A percentile compares a stretch with the other conserved stretches of the same genome.
Conservation (phyloP, 306 rosid species). For the Canavalia ensiformis region DNA sequence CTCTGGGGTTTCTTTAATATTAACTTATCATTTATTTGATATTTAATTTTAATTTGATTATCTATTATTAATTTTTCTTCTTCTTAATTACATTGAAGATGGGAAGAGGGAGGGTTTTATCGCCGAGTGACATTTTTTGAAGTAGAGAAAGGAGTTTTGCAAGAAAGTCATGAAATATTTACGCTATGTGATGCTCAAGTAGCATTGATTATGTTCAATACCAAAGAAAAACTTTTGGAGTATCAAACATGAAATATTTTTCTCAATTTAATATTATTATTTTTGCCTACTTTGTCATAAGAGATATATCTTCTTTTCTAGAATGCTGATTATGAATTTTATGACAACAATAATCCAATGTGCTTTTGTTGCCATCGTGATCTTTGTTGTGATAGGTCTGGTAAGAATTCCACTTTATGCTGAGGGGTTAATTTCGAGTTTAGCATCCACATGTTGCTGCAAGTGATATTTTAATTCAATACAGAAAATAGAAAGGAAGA, state of each 20-base stretch:
- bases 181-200: conserved; percentile 86
- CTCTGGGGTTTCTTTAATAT: conserved; percentile 7
- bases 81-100: conserved; percentile 20
- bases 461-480: conserved; percentile 5
- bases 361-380: conserved; percentile 92
- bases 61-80: not conserved
- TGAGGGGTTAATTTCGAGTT: conserved; percentile 29
- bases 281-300: not conserved
- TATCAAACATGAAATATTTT: too few relatives aligned
- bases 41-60: not conserved
- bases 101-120: conserved; percentile 88
- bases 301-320: conserved; percentile 29
- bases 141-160: conserved; percentile 68
- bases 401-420: conserved; percentile 64
- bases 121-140: conserved; percentile 84
- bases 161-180: conserved; percentile 86
- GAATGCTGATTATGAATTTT: conserved; percentile 59
- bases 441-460: conserved; percentile 26
- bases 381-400: conserved; percentile 95
- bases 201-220: conserved; percentile 75
- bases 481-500: not conserved
- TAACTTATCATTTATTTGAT: not conserved
- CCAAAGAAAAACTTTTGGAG: conserved; percentile 62
- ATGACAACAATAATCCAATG: conserved; percentile 65
- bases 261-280: too few relatives aligned